Evolutionary conservation across 805 yeast genomes (phyloP).

Genomic region (Saccharomyces paradoxus): DNA sequence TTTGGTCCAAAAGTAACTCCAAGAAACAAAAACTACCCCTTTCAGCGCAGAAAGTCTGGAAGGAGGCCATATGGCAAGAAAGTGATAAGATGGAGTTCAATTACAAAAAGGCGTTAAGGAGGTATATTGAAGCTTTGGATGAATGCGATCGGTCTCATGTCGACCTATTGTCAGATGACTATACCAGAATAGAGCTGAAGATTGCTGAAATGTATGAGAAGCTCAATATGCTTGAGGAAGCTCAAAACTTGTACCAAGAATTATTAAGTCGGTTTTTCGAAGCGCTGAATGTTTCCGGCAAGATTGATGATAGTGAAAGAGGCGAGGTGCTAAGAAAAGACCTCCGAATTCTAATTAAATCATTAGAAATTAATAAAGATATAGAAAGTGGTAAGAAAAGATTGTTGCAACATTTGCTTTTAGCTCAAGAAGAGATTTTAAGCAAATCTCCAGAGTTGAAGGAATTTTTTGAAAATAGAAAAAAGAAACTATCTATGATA

Average conservation of each 20-base stretch:
- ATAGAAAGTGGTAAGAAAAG: slow-evolving; percentile 47
- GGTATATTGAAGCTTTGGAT: slow-evolving; percentile 67
- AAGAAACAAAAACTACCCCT: neutral
- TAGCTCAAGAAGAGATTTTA: slow-evolving; percentile 61
- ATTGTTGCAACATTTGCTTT: slow-evolving; percentile 50
- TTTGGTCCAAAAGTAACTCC: neutral
- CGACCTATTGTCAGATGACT: slow-evolving; percentile 61
- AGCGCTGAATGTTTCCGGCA: slow-evolving; percentile 38
- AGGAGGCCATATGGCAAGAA: slow-evolving; percentile 81
- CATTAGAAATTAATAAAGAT: slow-evolving; percentile 49
- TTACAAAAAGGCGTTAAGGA: slow-evolving; percentile 56
- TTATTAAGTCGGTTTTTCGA: slow-evolving; percentile 51
- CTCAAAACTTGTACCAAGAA: slow-evolving; percentile 59
- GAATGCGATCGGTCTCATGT: slow-evolving; percentile 46
- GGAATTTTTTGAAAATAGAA: slow-evolving; percentile 27
- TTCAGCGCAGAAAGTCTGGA: slow-evolving; percentile 26
- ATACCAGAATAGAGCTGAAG: slow-evolving; percentile 84
- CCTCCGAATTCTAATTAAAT: slow-evolving; percentile 57
- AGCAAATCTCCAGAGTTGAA: slow-evolving; percentile 33
- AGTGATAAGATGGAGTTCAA: slow-evolving; percentile 49
- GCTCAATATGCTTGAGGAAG: slow-evolving; percentile 52
- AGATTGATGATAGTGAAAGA: slow-evolving; percentile 31
- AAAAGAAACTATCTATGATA: slow-evolving; percentile 14
- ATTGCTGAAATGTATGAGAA: slow-evolving; percentile 81
- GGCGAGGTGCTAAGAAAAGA: slow-evolving; percentile 63